Evolutionary conservation across 75 land plant species (phyloP), one percentile per base, ranked within the genome.

Genomic region (Ceratopteris richardii): DNA sequence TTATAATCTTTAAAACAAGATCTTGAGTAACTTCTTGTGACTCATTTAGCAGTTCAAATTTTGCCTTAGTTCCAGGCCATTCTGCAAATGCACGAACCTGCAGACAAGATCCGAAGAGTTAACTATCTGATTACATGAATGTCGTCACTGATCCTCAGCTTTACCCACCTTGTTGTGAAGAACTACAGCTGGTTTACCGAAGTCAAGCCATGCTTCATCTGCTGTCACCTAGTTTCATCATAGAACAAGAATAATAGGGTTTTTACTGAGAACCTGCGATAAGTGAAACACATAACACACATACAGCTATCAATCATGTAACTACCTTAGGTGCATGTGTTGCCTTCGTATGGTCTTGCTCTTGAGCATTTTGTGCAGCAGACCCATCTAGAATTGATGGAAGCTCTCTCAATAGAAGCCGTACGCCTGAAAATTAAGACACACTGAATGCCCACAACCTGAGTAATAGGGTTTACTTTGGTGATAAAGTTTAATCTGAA

Each of bases 21-120:
- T 55, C 62, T 47, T 72, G 57, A 1, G 17, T 1, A 7, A 55
- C n/a, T 25, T 71, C 74, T 57, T 25, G 61, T 57, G 44, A 42
- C 1, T 44, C 23, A 54, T 69, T 64, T 20, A 52, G 5, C 7
- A 83, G 61, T 37, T 66, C 56, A 59, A 86, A 66, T 59, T 64
- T 86, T 23, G 79, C 75, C 60, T 90, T 82, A 0, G 99, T 91
- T 47, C 99, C 96, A 28, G 99, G 99, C 99, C 99, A 95, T 2
- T 87, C 99, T 79, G 99, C 83, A 81, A 95, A 95, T 66, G 99
- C 99, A 56, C 99, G 85, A 71, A 95, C 98, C 98, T 94, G 65
- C 13, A 67, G 55, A 58, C 37, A 33, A 33, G 37, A 3, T 9
- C 37, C 37, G 9, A 33, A 4, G 37, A 9, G 9, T 33, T 9